Conservation (phyloP, 257 asterid species). For the Agastache rugosa region DNA sequence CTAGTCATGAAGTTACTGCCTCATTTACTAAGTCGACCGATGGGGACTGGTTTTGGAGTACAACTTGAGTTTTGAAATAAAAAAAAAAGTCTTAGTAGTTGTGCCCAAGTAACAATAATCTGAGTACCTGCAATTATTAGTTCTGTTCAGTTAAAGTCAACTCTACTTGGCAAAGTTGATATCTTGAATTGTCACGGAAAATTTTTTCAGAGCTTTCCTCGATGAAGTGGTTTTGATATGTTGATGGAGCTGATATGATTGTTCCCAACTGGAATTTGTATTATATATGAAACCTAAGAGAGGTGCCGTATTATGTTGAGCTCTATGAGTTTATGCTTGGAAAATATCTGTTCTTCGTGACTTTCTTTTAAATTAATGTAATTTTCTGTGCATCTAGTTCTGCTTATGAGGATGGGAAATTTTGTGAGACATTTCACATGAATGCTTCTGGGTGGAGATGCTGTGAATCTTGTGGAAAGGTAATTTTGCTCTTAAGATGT, state of each 20-base stretch:
- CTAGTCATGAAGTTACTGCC: not conserved
- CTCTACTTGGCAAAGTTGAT: conserved; percentile 13
- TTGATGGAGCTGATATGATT: conserved; percentile 28
- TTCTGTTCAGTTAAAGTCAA: conserved; percentile 23
- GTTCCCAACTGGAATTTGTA: conserved; percentile 13
- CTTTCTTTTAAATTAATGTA: conserved; percentile 34
- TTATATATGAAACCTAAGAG: conserved; percentile 28
- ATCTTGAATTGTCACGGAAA: conserved; percentile 21
- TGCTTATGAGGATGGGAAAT: conserved; percentile 89
- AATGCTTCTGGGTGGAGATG: conserved; percentile 98
- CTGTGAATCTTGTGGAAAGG: conserved; percentile 99
- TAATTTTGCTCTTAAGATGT: conserved; percentile 38
- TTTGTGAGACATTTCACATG: conserved; percentile 90
- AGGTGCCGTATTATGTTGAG: conserved; percentile 22
- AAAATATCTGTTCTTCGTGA: conserved; percentile 25
- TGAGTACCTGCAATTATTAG: conserved; percentile 10
- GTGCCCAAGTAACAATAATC: conserved; percentile 11
- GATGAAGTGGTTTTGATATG: conserved; percentile 34
- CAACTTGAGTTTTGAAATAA: not conserved
- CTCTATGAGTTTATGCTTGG: conserved; percentile 31
- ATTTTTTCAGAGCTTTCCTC: not conserved
- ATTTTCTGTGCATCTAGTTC: conserved; percentile 52
- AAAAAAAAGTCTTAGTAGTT: conserved; percentile 2
- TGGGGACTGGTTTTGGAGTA: not conserved
- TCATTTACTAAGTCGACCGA: not conserved